phyloP scores from a whole-genome alignment of 148 eudicot species.

The Agrostemma githago region DNA sequence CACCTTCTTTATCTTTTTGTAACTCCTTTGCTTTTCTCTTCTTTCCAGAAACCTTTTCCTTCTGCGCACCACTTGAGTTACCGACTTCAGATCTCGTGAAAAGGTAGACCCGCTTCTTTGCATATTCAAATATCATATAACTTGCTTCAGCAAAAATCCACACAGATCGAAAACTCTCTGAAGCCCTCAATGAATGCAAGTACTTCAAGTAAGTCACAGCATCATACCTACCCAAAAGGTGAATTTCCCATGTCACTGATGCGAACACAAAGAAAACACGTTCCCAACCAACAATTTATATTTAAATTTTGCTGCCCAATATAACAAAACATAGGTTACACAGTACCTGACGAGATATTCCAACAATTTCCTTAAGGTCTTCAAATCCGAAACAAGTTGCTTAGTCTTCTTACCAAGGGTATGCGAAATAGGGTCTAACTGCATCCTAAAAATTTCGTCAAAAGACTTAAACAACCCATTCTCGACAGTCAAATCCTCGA shows the following conservation, averaged over 20 bases:
- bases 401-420: constrained; percentile 92
- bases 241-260: not conserved
- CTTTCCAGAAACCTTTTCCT: constrained; percentile 33
- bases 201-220: constrained; percentile 98
- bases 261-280: not conserved
- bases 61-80: constrained; percentile 40
- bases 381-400: constrained; percentile 97
- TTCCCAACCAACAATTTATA: not conserved
- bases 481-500: constrained; percentile 96
- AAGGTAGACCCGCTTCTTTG: constrained; percentile 88
- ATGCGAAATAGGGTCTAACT: constrained; percentile 98
- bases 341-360: constrained; percentile 89
- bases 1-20: constrained; percentile 47
- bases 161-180: constrained; percentile 97
- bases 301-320: no score
- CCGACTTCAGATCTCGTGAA: constrained; percentile 48
- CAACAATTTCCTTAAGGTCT: constrained; percentile 83
- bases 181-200: constrained; percentile 92
- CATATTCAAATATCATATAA: constrained; percentile 88
- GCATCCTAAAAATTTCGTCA: constrained; percentile 94
- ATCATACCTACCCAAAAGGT: constrained; percentile 64
- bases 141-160: constrained; percentile 99
- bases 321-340: not conserved
- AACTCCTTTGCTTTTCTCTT: constrained; percentile 61
- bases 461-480: constrained; percentile 94